Conservation (phyloP, 225 moss, liverwort and hornwort species). For the Thuidium tamariscinum region DNA sequence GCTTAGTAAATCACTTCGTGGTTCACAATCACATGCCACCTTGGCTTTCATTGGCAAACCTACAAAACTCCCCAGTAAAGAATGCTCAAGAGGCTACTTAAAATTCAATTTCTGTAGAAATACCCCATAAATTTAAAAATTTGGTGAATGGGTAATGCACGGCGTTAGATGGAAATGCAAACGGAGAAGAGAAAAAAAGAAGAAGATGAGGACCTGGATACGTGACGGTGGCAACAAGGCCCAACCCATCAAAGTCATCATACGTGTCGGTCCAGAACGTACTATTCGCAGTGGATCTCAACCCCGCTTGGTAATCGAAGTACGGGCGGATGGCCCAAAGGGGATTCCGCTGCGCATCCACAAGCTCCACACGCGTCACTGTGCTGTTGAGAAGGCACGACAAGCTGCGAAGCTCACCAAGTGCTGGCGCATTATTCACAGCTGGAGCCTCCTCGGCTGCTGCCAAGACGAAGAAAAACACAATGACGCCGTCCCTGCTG, state of each 20-base stretch:
- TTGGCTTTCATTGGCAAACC: neutral
- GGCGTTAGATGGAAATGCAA: neutral
- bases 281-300: slow-evolving; percentile 8
- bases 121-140: neutral
- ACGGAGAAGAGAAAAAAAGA: neutral
- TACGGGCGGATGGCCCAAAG: slow-evolving; percentile 38
- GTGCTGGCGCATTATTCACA: neutral
- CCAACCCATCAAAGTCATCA: slow-evolving; percentile 32
- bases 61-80: neutral
- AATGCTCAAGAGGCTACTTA: neutral
- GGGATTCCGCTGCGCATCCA: slow-evolving; percentile 30
- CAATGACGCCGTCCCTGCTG: slow-evolving; percentile 5
- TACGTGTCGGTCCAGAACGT: slow-evolving; percentile 32
- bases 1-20: neutral
- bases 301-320: slow-evolving; percentile 28
- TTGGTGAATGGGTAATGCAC: too few relatives aligned
- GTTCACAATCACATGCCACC: neutral
- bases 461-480: slow-evolving; percentile 34
- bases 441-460: neutral
- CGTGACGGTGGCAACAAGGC: slow-evolving; percentile 27
- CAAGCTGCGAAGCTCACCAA: slow-evolving; percentile 17
- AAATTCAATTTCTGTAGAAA: neutral
- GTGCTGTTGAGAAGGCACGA: slow-evolving; percentile 34
- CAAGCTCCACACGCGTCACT: slow-evolving; percentile 1
- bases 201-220: slow-evolving; percentile 15